Evolutionary conservation across 2,329 filamentous ascomycete species (phyloP).

Genomic region (Elsinoe arachidis): DNA sequence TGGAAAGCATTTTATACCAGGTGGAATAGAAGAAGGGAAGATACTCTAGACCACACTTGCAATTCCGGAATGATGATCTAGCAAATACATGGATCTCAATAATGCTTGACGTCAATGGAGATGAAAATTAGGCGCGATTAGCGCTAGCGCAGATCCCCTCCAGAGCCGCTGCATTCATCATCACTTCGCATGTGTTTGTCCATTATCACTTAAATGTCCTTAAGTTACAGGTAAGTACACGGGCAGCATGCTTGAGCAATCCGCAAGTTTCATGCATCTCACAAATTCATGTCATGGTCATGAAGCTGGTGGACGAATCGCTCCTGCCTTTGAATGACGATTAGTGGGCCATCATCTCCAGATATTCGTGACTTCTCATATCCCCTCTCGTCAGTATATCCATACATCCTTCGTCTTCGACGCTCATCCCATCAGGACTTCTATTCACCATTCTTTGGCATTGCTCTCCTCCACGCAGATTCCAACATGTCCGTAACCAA

Average conservation of each 20-base stretch:
- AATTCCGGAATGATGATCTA: too few relatives aligned
- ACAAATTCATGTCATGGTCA: too few relatives aligned
- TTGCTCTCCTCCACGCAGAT: background rate
- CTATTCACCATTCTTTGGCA: background rate
- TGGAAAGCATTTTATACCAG: background rate
- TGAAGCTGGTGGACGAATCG: too few relatives aligned
- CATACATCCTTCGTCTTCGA: too few relatives aligned
- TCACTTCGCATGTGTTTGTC: background rate
- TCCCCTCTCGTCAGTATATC: too few relatives aligned
- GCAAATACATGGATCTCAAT: too few relatives aligned
- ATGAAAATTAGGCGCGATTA: background rate
- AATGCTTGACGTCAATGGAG: conserved; percentile 4
- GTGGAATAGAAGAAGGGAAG: too few relatives aligned
- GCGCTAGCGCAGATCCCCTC: background rate
- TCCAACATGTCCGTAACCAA: background rate
- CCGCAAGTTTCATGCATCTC: too few relatives aligned
- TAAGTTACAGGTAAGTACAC: too few relatives aligned
- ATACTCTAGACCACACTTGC: too few relatives aligned
- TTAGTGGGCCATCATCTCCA: background rate
- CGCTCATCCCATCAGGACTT: background rate
- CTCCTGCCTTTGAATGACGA: too few relatives aligned
- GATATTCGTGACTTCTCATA: background rate
- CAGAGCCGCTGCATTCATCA: background rate
- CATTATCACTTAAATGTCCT: background rate
- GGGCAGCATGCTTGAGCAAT: too few relatives aligned